phyloP scores from a whole-genome alignment of 768 basidiomycete species.

The Russula sp. region DNA sequence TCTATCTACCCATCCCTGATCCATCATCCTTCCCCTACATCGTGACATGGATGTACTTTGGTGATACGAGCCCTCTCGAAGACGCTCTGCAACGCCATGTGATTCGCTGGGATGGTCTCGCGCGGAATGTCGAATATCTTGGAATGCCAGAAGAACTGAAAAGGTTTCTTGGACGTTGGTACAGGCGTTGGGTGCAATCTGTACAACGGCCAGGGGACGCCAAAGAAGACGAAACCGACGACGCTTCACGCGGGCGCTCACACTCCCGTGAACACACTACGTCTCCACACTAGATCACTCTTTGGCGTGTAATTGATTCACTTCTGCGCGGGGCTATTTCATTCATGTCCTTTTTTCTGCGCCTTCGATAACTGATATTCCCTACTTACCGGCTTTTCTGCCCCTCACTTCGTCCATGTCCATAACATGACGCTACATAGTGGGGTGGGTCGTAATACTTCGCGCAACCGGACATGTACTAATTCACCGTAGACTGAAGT shows the following conservation, averaged over 20 bases:
- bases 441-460: background rate
- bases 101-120: slow-evolving; percentile 80
- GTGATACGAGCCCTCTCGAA: slow-evolving; percentile 56
- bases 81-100: slow-evolving; percentile 54
- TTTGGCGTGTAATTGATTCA: background rate
- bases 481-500: slow-evolving; percentile 5
- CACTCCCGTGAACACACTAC: slow-evolving; percentile 1
- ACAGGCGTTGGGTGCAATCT: slow-evolving; percentile 49
- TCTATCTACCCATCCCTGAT: slow-evolving; percentile 72
- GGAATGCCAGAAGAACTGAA: slow-evolving; percentile 71
- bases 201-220: background rate
- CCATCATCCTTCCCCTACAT: slow-evolving; percentile 63
- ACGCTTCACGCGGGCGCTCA: slow-evolving; percentile 7
- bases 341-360: background rate
- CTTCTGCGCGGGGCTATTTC: background rate
- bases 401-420: background rate
- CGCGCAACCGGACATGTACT: background rate
- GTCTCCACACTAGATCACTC: slow-evolving; percentile 6
- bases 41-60: slow-evolving; percentile 80
- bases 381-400: background rate
- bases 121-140: slow-evolving; percentile 85
- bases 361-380: background rate
- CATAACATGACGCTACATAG: background rate
- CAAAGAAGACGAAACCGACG: slow-evolving; percentile 6
- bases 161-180: slow-evolving; percentile 69